Conservation (phyloP, 2,329 filamentous ascomycete genomes). For the Plectosphaerella sp. region DNA sequence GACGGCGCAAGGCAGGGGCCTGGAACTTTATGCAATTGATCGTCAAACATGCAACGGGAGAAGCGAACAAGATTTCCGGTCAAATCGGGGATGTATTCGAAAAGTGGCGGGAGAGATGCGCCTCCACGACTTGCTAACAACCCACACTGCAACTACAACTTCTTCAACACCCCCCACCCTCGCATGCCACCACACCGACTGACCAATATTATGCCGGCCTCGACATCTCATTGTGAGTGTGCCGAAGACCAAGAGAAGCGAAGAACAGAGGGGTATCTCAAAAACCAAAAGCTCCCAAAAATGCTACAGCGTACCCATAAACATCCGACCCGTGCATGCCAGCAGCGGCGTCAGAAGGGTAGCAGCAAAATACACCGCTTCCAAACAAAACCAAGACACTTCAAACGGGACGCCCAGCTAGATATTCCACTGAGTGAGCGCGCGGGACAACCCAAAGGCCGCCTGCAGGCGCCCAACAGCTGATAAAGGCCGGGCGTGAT, state of each 20-base stretch:
- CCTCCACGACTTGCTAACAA: background rate
- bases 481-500: background rate
- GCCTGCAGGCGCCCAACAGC: conserved; percentile 3
- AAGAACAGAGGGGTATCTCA: conserved; percentile 14
- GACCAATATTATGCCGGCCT: conserved; percentile 2
- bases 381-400: background rate
- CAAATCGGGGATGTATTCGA: background rate
- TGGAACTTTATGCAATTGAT: background rate
- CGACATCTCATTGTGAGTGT: background rate
- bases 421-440: conserved; percentile 4
- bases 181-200: background rate
- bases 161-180: background rate
- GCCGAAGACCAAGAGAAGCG: background rate
- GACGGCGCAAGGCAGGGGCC: background rate
- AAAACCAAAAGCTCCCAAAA: conserved; percentile 12
- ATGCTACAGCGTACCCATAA: conserved; percentile 4
- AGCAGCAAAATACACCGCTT: conserved; percentile 4
- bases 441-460: conserved; percentile 1
- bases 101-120: background rate
- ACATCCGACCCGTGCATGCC: background rate
- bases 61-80: background rate
- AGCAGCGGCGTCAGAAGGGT: background rate
- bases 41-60: background rate
- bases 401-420: conserved; percentile 1
- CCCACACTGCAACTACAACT: background rate